A percentile compares a stretch with the other conserved stretches of the same genome.
These are phyloP conservation scores for Uronychia setigera DNA, from an alignment of 73 alveolate species.

Conservation along the genomic window DNA sequence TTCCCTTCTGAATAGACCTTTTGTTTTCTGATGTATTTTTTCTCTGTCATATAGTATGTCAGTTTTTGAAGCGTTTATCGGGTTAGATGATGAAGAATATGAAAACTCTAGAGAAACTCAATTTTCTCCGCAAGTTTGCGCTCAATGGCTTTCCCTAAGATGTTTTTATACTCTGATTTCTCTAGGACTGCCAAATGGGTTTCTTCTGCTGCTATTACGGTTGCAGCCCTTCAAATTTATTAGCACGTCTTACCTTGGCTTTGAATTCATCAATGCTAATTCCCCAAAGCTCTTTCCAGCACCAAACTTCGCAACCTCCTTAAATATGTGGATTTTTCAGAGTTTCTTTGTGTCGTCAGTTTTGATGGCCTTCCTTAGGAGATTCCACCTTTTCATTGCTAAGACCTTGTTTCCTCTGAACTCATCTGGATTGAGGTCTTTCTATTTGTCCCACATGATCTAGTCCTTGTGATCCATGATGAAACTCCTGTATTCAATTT, in stretches of 20 bases:
- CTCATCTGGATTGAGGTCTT: no score
- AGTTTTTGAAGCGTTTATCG: constrained; percentile 41
- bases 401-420: no score
- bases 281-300: constrained; percentile 55
- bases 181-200: constrained; percentile 54
- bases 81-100: constrained; percentile 30
- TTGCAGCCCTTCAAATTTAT: no score
- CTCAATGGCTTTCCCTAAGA: constrained; percentile 48
- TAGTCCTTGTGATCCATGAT: constrained; percentile 16
- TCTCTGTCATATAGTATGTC: constrained; percentile 54
- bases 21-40: constrained; percentile 39
- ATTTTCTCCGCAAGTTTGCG: constrained; percentile 44
- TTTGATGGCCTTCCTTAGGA: no score
- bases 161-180: constrained; percentile 43
- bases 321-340: constrained; percentile 20
- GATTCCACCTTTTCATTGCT: no score
- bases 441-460: constrained; percentile 37
- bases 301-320: constrained; percentile 26
- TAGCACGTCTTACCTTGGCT: no score
- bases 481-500: constrained; percentile 14
- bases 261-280: constrained; percentile 48
- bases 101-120: constrained; percentile 41
- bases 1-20: constrained; percentile 54
- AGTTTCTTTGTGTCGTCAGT: constrained; percentile 23
- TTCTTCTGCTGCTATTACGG: constrained; percentile 18